phyloP scores from a whole-genome alignment of 768 basidiomycete species.

The Suillus paluster region DNA sequence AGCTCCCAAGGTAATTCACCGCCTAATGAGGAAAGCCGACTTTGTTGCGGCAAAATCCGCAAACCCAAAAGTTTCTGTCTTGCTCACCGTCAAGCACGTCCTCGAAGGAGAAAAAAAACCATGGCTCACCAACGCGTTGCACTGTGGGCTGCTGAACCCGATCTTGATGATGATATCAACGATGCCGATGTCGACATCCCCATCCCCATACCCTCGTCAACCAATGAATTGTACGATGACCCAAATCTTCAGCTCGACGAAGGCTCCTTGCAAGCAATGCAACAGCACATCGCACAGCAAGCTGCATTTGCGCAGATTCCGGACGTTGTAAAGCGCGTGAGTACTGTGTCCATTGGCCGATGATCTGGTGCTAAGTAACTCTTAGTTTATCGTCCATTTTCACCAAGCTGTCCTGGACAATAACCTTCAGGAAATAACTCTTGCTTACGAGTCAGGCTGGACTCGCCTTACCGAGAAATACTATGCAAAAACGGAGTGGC shows the following conservation, averaged over 20 bases:
- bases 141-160: slow-evolving; percentile 78
- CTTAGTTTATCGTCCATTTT: slow-evolving; percentile 92
- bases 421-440: slow-evolving; percentile 88
- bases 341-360: slow-evolving; percentile 26
- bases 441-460: slow-evolving; percentile 97
- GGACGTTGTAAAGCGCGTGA: slow-evolving; percentile 86
- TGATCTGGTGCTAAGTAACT: background rate
- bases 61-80: slow-evolving; percentile 7
- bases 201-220: slow-evolving; percentile 27
- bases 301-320: slow-evolving; percentile 83
- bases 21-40: slow-evolving; percentile 6
- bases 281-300: slow-evolving; percentile 85
- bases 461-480: slow-evolving; percentile 96
- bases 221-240: slow-evolving; percentile 36
- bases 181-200: slow-evolving; percentile 62
- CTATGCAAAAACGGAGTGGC: slow-evolving; percentile 95
- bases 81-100: slow-evolving; percentile 12
- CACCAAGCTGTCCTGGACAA: slow-evolving; percentile 92
- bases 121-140: slow-evolving; percentile 72
- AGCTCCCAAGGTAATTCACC: background rate
- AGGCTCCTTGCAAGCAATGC: slow-evolving; percentile 68
- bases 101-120: slow-evolving; percentile 14
- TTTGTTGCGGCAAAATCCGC: slow-evolving; percentile 4
- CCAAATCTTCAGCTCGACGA: slow-evolving; percentile 70
- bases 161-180: slow-evolving; percentile 75